phyloP scores from a whole-genome alignment of 1,139 yeast genomes.

The Geotrichum carabidarum region DNA sequence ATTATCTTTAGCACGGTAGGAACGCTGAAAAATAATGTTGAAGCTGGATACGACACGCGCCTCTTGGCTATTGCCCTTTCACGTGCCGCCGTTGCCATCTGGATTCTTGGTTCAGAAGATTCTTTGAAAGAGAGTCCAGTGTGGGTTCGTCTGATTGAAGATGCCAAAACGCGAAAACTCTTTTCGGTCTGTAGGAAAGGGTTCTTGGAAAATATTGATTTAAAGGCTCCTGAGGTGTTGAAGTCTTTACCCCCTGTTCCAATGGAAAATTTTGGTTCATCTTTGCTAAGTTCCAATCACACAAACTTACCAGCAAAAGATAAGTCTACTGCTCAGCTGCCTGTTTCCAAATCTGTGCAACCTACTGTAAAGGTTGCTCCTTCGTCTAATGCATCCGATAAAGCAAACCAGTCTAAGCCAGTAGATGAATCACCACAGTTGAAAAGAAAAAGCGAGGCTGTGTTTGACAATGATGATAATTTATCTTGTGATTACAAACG shows the following conservation, averaged over 20 bases:
- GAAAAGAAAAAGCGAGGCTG: no score
- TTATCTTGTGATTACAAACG: no score
- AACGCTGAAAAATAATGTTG: constrained; percentile 57
- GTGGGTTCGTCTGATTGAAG: constrained; percentile 58
- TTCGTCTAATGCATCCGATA: no score
- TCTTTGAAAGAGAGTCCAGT: constrained; percentile 51
- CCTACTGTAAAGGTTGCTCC: no score
- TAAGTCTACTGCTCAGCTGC: no score
- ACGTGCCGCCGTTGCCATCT: constrained; percentile 83
- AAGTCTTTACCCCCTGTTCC: background rate
- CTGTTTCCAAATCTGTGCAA: no score
- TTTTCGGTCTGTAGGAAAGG: background rate
- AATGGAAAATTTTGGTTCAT: background rate
- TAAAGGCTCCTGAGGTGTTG: background rate
- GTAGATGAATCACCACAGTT: no score
- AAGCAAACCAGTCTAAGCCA: no score
- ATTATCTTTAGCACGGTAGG: constrained; percentile 92
- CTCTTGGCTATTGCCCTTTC: constrained; percentile 95
- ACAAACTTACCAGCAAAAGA: no score
- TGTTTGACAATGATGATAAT: no score
- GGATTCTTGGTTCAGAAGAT: constrained; percentile 72
- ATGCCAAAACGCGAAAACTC: background rate
- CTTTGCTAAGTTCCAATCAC: no score
- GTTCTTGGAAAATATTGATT: background rate
- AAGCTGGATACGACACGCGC: constrained; percentile 79